Percentiles rank a stretch among this genome's conserved stretches.
phyloP scores from a whole-genome alignment of 208 protist genomes.

The Trypanosoma scelopori region DNA sequence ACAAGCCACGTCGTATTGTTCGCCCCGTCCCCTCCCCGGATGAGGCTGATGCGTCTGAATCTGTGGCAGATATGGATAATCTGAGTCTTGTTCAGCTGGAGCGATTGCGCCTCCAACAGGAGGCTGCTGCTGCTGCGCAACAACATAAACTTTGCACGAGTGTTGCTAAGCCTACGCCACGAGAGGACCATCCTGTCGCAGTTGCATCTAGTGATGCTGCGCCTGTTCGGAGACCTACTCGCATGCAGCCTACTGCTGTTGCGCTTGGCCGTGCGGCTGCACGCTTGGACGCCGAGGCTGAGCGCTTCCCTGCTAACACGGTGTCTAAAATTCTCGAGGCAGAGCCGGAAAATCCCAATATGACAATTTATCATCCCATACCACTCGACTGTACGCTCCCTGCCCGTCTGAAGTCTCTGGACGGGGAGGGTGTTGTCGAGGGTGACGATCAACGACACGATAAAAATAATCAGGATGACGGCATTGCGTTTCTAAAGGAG shows the following conservation, averaged over 20 bases:
- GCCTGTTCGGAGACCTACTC: not conserved
- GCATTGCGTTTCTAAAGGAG: slow-evolving; percentile 68
- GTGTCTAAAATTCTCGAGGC: slow-evolving; percentile 43
- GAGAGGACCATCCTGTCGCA: not conserved
- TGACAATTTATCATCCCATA: slow-evolving; percentile 34
- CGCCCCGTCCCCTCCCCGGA: slow-evolving; percentile 30
- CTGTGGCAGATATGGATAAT: slow-evolving; percentile 30
- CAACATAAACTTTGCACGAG: slow-evolving; percentile 1
- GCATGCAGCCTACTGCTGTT: not conserved
- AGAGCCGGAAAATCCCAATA: slow-evolving; percentile 11
- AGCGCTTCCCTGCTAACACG: slow-evolving; percentile 52
- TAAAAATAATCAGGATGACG: slow-evolving; percentile 24
- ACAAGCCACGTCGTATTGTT: slow-evolving; percentile 60
- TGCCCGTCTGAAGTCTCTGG: slow-evolving; percentile 11
- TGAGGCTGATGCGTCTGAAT: slow-evolving; percentile 20
- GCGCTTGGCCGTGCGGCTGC: not conserved
- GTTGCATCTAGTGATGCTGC: not conserved
- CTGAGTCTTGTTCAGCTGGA: slow-evolving; percentile 60
- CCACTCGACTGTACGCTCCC: slow-evolving; percentile 30
- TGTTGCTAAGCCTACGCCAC: not conserved
- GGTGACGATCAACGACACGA: slow-evolving; percentile 31
- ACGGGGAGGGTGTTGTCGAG: slow-evolving; percentile 4
- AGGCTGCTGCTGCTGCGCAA: slow-evolving; percentile 13
- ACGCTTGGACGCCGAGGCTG: slow-evolving; percentile 31
- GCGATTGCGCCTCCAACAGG: slow-evolving; percentile 52